These are phyloP conservation scores for Fusarium palustre DNA, from an alignment of 2,329 filamentous ascomycete genomes.

Conservation along the genomic window DNA sequence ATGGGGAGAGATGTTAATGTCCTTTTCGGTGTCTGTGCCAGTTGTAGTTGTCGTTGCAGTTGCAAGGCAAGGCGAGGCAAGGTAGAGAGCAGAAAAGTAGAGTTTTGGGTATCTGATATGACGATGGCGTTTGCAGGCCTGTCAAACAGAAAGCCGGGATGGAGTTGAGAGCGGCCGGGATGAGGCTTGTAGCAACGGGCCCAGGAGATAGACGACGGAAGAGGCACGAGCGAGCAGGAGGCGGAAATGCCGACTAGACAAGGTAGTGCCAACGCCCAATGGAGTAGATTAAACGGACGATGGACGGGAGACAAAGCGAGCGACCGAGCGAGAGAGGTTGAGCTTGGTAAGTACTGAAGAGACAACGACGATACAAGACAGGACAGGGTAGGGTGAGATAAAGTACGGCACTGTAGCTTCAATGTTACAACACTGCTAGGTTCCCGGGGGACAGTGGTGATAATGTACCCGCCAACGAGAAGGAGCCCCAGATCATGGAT, in stretches of 20 bases:
- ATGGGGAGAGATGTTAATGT: slow-evolving; percentile 15
- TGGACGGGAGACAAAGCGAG: slow-evolving; percentile 43
- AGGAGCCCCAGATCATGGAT: slow-evolving; percentile 26
- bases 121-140: slow-evolving; percentile 40
- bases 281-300: slow-evolving; percentile 42
- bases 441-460: slow-evolving; percentile 43
- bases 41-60: slow-evolving; percentile 24
- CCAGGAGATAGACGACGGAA: slow-evolving; percentile 43
- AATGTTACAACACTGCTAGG: slow-evolving; percentile 40
- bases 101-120: slow-evolving; percentile 24
- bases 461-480: slow-evolving; percentile 44
- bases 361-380: neutral
- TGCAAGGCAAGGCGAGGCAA: slow-evolving; percentile 18
- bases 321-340: slow-evolving; percentile 32
- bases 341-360: slow-evolving; percentile 6
- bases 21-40: slow-evolving; percentile 7
- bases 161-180: slow-evolving; percentile 36
- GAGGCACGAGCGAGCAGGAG: slow-evolving; percentile 36
- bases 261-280: slow-evolving; percentile 39
- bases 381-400: slow-evolving; percentile 15
- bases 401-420: slow-evolving; percentile 37
- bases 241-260: slow-evolving; percentile 43
- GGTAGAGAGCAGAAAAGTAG: slow-evolving; percentile 13
- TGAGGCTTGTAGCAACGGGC: slow-evolving; percentile 39
- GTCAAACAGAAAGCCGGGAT: slow-evolving; percentile 38